Percentiles rank a stretch among this genome's conserved stretches.
Evolutionary conservation across 163 green algal species (phyloP).

Genomic region (Scenedesmus sp.): DNA sequence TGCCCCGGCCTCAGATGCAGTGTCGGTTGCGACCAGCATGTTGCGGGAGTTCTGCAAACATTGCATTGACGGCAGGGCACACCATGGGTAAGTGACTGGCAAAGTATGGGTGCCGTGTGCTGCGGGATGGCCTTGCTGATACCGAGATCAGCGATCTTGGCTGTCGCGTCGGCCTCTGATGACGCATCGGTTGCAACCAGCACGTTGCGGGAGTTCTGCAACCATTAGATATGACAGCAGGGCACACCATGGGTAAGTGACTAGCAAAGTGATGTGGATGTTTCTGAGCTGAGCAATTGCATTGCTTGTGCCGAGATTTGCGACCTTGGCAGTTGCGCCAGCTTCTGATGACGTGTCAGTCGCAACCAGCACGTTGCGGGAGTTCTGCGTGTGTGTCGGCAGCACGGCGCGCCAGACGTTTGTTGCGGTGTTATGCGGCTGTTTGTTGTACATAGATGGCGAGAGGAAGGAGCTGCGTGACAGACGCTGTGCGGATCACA

Average conservation of each 20-base stretch:
- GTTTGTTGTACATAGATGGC: too few species aligned
- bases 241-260: background rate
- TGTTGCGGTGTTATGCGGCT: too few species aligned
- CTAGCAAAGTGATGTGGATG: background rate
- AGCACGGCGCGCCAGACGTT: too few species aligned
- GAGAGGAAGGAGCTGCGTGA: too few species aligned
- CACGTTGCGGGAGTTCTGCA: background rate
- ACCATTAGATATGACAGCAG: background rate
- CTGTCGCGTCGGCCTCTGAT: constrained; percentile 28
- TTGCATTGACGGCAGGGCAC: too few species aligned
- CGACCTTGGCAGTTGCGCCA: constrained; percentile 60
- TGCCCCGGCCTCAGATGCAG: background rate
- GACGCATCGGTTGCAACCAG: background rate
- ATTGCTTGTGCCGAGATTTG: constrained; percentile 66
- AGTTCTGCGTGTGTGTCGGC: background rate
- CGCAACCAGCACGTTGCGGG: background rate
- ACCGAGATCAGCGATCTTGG: constrained; percentile 72
- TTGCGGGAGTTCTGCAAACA: background rate
- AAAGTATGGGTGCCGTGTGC: background rate
- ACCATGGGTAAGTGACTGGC: background rate
- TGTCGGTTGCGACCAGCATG: background rate
- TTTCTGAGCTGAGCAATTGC: constrained; percentile 37
- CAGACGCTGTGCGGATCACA: too few species aligned
- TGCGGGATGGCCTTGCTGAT: constrained; percentile 55
- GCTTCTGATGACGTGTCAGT: background rate